A percentile compares a stretch with the other conserved stretches of the same genome.
phyloP scores from a whole-genome alignment of 2,329 filamentous ascomycete genomes.

The Fusarium buharicum region DNA sequence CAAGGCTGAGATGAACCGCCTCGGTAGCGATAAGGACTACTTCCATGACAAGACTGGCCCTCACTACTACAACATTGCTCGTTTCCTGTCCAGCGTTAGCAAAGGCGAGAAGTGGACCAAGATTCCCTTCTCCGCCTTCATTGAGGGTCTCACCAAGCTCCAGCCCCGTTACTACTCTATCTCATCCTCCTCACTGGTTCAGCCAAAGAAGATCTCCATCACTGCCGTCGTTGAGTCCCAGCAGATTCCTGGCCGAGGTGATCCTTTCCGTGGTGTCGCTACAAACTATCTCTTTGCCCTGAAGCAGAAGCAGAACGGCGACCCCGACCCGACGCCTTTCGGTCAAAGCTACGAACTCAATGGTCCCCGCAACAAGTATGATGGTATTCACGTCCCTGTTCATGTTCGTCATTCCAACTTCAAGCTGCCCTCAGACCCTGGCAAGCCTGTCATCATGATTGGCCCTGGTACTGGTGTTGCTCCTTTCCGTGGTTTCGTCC shows the following conservation, averaged over 20 bases:
- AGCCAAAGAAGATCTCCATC: slow-evolving; percentile 94
- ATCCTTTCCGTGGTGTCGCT: slow-evolving; percentile 89
- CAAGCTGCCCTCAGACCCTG: slow-evolving; percentile 95
- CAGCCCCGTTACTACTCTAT: slow-evolving; percentile 99
- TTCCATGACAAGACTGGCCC: slow-evolving; percentile 87
- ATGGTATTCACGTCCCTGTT: slow-evolving; percentile 92
- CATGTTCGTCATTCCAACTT: slow-evolving; percentile 99
- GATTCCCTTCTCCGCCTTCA: slow-evolving; percentile 92
- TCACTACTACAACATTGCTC: slow-evolving; percentile 88
- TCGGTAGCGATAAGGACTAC: slow-evolving; percentile 94
- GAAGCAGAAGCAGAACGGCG: slow-evolving; percentile 96
- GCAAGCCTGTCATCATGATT: slow-evolving; percentile 94
- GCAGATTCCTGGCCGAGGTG: slow-evolving; percentile 78
- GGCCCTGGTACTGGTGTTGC: slow-evolving; percentile 97
- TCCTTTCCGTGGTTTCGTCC: slow-evolving; percentile 93
- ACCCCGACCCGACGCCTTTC: slow-evolving; percentile 82
- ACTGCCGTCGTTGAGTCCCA: slow-evolving; percentile 94
- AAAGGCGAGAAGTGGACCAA: slow-evolving; percentile 81
- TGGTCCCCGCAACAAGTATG: slow-evolving; percentile 96
- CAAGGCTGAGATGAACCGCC: slow-evolving; percentile 88
- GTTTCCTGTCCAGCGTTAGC: slow-evolving; percentile 78
- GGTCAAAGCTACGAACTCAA: slow-evolving; percentile 86
- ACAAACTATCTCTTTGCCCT: slow-evolving; percentile 96
- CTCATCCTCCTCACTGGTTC: slow-evolving; percentile 93
- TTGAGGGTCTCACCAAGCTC: slow-evolving; percentile 93